A percentile compares a stretch with the other conserved stretches of the same genome.
phyloP scores from a whole-genome alignment of 2,329 filamentous ascomycete species.

The Trichoderma arundinaceum region DNA sequence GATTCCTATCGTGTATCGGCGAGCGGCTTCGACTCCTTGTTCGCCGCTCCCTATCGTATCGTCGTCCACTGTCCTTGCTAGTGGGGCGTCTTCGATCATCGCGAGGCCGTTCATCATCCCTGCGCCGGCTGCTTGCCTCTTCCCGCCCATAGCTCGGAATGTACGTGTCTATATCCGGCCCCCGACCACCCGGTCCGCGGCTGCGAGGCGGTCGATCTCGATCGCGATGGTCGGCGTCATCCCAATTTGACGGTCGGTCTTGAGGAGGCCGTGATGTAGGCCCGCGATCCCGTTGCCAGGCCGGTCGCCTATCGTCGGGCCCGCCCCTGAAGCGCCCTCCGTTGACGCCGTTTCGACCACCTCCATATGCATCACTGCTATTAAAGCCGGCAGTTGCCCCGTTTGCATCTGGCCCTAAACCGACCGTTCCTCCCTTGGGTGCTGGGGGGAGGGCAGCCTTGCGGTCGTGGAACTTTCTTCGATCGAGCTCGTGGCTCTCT shows the following conservation, averaged over 20 bases:
- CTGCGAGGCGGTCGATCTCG: conserved; percentile 48
- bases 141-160: conserved; percentile 55
- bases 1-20: conserved; percentile 46
- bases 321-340: conserved; percentile 52
- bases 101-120: conserved; percentile 44
- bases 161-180: conserved; percentile 55
- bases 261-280: conserved; percentile 58
- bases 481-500: conserved; percentile 95
- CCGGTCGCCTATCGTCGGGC: conserved; percentile 57
- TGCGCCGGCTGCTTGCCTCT: conserved; percentile 42
- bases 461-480: conserved; percentile 86
- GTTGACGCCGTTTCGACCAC: conserved; percentile 54
- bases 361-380: conserved; percentile 56
- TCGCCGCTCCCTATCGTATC: conserved; percentile 50
- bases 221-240: conserved; percentile 50
- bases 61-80: conserved; percentile 44
- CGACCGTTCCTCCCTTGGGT: conserved; percentile 88
- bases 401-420: conserved; percentile 67
- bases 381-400: conserved; percentile 55
- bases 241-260: conserved; percentile 41
- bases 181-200: conserved; percentile 40
- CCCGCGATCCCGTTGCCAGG: conserved; percentile 61
- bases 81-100: conserved; percentile 43
- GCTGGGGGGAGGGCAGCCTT: conserved; percentile 85
- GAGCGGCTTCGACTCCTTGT: conserved; percentile 51